Evolutionary conservation across 257 asterid genomes (phyloP), one percentile per base, ranked within the genome.

Genomic region (Leonotis leonurus): DNA sequence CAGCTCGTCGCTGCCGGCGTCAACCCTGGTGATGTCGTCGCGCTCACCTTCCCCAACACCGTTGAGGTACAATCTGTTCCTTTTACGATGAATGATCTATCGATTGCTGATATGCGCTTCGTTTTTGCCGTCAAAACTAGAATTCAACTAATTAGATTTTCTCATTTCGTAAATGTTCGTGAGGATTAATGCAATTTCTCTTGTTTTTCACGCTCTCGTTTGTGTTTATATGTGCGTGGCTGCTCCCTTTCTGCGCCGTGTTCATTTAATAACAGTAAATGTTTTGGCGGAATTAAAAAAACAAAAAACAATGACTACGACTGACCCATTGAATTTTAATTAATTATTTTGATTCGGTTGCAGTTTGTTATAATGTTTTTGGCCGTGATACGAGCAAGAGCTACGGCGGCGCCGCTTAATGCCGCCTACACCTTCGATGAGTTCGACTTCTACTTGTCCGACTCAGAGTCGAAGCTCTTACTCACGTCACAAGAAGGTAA

Each of bases 371-470:
- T 93, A 24, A 76, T 73, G 90, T 93, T 93, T 77, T 44, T 93
- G 81, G 86, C 97, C 3, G 96, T 87, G 63, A 74, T 83, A 56
- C 94, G 99, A 11, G 92, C 72, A 51, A 71, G 94, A 50, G 99
- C 97, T 0, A 89, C 94, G 60, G 99, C 94, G 35, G 99, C 96
- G 51, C 99, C 99, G 37, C 78, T 93, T 49, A 93, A 93, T 65
- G 63, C 94, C n/a, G 97, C 97, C n/a, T 93, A 93, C 85, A 89
- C 97, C n/a, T 78, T 71, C 4, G 99, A 93, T 24, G 99, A 93
- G 64, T 89, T 93, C 75, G 95, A 85, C 60, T 93, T 89, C 68
- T 93, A 93, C 72, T 45, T 93, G 39, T 87, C 96, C 0, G 99
- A 93, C 68, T 87, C 99, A 0, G 96, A 82, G 68, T 89, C 99